These are phyloP conservation scores for Crithidia sp. DNA, from an alignment of 208 protist species.

Conservation along the genomic window DNA sequence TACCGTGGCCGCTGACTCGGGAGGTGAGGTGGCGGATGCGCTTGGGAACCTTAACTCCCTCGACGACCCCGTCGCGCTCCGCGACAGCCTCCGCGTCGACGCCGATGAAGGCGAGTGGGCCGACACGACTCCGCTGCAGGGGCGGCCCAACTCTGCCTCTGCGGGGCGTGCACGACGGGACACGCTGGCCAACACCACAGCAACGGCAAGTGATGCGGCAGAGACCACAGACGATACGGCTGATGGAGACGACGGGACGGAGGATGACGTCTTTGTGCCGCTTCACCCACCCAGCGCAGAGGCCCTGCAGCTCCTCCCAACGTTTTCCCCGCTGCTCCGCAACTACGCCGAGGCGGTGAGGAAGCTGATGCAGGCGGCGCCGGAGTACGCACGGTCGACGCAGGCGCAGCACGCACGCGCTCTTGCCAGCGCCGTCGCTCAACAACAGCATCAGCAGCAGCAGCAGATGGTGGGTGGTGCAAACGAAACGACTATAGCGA, in stretches of 20 bases:
- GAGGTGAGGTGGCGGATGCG: conserved; percentile 13
- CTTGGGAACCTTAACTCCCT: not conserved
- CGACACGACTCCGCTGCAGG: not conserved
- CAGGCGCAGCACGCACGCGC: conserved; percentile 29
- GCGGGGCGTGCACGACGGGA: not conserved
- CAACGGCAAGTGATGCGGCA: not conserved
- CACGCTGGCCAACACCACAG: not conserved
- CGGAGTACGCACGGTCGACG: conserved; percentile 33
- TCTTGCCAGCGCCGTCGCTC: conserved; percentile 11
- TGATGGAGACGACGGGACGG: not conserved
- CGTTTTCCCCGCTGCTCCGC: conserved; percentile 39
- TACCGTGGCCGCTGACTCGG: not conserved
- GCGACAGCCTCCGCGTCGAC: not conserved
- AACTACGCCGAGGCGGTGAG: conserved; percentile 33
- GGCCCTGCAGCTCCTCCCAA: conserved; percentile 36
- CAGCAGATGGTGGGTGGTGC: not conserved
- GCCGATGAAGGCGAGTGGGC: not conserved
- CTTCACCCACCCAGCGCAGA: conserved; percentile 37
- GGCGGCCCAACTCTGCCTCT: not conserved
- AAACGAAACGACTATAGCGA: not conserved
- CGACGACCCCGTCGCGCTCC: not conserved
- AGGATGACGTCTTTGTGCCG: conserved; percentile 7
- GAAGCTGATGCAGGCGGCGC: conserved; percentile 20
- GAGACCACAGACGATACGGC: not conserved
- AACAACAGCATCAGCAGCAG: conserved; percentile 17